A percentile compares a stretch with the other conserved stretches of the same genome.
These are phyloP conservation scores for Colletotrichum sp. DNA, from an alignment of 2,329 filamentous ascomycete genomes.

Conservation along the genomic window DNA sequence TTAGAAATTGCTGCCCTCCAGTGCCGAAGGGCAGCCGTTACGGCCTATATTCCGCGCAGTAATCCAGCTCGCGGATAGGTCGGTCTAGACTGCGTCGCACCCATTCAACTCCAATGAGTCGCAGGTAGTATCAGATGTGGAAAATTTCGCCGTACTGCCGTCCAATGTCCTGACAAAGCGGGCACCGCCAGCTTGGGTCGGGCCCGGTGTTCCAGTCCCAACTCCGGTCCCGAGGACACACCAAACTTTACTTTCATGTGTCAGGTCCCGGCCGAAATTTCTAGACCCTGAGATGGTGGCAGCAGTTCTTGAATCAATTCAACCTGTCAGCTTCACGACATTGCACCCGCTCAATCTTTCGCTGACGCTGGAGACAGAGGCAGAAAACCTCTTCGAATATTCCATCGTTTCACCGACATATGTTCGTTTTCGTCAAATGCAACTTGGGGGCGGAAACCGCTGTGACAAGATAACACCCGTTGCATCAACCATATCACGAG, in stretches of 20 bases:
- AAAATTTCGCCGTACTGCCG: not conserved
- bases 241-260: not conserved
- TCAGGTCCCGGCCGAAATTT: not conserved
- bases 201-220: not conserved
- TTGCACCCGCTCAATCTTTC: not conserved
- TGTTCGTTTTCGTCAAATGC: not conserved
- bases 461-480: not conserved
- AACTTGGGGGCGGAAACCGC: not conserved
- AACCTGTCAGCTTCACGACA: not conserved
- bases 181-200: not conserved
- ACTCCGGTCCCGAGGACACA: not conserved
- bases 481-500: not conserved
- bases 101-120: not conserved
- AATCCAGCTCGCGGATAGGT: not conserved
- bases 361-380: not conserved
- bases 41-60: not conserved
- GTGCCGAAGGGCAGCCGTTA: not conserved
- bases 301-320: not conserved
- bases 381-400: not conserved
- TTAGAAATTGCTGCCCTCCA: not conserved
- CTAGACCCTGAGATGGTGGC: not conserved
- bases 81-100: not conserved
- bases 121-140: not conserved
- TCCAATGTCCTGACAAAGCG: not conserved
- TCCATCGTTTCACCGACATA: not conserved